These are phyloP conservation scores for Quercus robur DNA, from an alignment of 306 rosid species.

Conservation along the genomic window DNA sequence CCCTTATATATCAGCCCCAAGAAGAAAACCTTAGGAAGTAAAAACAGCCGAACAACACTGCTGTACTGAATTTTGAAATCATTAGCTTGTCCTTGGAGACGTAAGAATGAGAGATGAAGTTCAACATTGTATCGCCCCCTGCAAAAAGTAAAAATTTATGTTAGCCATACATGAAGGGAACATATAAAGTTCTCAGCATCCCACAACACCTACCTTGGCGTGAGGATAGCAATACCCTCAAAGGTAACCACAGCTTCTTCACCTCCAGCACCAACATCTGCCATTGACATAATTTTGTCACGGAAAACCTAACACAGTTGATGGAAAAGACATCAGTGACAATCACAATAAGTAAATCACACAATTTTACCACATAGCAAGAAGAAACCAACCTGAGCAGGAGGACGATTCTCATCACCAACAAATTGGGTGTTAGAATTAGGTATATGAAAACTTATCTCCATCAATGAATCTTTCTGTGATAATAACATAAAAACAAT, in stretches of 20 bases:
- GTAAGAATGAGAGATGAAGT: conserved; percentile 85
- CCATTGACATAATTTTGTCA: conserved; percentile 90
- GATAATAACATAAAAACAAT: conserved; percentile 11
- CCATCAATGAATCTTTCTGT: conserved; percentile 99
- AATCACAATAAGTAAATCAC: conserved; percentile 3
- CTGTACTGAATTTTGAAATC: conserved; percentile 98
- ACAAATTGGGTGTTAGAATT: conserved; percentile 94
- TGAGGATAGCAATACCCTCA: conserved; percentile 98
- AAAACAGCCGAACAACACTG: conserved; percentile 91
- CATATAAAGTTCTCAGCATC: conserved; percentile 9
- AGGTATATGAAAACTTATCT: conserved; percentile 95
- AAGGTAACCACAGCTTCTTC: conserved; percentile 96
- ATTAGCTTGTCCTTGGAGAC: conserved; percentile 97
- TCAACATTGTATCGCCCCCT: conserved; percentile 98
- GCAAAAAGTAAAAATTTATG: conserved; percentile 26
- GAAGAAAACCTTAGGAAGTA: conserved; percentile 89
- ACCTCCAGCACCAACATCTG: conserved; percentile 91
- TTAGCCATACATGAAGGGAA: conserved; percentile 7
- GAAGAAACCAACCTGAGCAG: conserved; percentile 77
- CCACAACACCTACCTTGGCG: conserved; percentile 70
- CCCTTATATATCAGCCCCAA: background rate
- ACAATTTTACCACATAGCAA: background rate
- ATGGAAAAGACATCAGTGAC: conserved; percentile 18
- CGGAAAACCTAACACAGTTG: conserved; percentile 68
- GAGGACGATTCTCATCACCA: conserved; percentile 88